Percentiles rank a stretch among this genome's conserved stretches.
These are phyloP conservation scores for Psophocarpus tetragonolobus DNA, from an alignment of 306 rosid genomes.

Conservation along the genomic window DNA sequence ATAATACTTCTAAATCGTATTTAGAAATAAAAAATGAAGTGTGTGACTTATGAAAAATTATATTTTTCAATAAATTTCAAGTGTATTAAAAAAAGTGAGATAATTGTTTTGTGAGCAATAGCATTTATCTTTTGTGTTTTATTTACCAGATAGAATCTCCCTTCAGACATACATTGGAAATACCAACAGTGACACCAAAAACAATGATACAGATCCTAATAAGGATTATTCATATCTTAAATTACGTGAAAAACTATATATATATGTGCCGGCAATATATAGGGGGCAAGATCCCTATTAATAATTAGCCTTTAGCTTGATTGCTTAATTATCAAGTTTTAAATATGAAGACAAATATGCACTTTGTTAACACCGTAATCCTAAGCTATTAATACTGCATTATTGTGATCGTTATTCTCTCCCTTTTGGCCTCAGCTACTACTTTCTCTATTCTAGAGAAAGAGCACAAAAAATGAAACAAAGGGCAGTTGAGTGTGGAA, in stretches of 20 bases:
- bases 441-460: slow-evolving; percentile 12
- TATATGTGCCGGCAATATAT: slow-evolving; percentile 25
- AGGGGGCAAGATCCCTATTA: slow-evolving; percentile 15
- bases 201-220: background rate
- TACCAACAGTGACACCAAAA: background rate
- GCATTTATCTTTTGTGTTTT: too few relatives aligned
- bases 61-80: too few relatives aligned
- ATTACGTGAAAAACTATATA: too few relatives aligned
- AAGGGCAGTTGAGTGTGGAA: background rate
- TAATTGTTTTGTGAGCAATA: too few relatives aligned
- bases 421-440: background rate
- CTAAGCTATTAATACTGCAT: background rate
- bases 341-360: slow-evolving; percentile 4
- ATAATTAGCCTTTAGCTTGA: too few relatives aligned
- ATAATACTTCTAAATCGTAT: too few relatives aligned
- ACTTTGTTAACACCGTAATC: background rate
- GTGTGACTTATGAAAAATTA: too few relatives aligned
- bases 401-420: background rate
- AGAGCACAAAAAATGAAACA: slow-evolving; percentile 12
- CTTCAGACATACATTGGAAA: background rate
- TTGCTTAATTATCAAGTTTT: background rate
- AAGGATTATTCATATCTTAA: background rate
- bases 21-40: too few relatives aligned
- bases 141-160: background rate
- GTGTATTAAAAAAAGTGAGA: too few relatives aligned